Evolutionary conservation across 208 protist species (phyloP).

Genomic region (Acanthamoeba triangularis): DNA sequence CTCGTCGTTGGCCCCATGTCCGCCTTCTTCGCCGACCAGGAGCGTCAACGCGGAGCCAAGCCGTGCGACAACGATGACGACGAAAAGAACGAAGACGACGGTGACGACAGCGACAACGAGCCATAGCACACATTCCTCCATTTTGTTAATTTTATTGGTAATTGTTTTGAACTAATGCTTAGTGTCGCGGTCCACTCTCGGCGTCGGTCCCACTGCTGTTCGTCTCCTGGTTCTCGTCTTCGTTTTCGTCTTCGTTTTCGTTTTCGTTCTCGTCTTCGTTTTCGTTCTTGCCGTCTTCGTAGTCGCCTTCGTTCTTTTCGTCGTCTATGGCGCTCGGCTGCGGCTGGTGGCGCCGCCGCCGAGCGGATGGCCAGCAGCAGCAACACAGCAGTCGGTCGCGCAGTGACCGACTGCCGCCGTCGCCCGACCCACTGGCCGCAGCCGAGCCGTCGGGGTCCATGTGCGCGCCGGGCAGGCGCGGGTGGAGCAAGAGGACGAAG

Average conservation of each 20-base stretch:
- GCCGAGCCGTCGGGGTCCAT: background rate
- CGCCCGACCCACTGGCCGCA: too few species aligned
- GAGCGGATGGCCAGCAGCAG: background rate
- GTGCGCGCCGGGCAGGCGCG: background rate
- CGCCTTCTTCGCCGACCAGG: conserved; percentile 14
- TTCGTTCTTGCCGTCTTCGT: background rate
- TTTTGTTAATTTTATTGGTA: too few species aligned
- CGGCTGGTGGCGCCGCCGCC: too few species aligned
- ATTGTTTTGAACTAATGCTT: too few species aligned
- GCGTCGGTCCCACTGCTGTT: too few species aligned
- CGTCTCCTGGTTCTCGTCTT: too few species aligned
- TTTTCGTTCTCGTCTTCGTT: too few species aligned
- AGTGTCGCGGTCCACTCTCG: too few species aligned
- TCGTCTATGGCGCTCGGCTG: background rate
- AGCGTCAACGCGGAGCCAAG: background rate
- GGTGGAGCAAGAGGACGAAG: conserved; percentile 10
- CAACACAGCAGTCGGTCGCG: background rate
- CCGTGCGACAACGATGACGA: background rate
- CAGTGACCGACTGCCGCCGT: background rate
- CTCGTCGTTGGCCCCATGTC: background rate
- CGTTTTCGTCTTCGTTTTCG: too few species aligned
- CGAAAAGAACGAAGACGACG: background rate
- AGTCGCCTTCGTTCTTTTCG: background rate
- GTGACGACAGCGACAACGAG: too few species aligned
- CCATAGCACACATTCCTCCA: too few species aligned